Conservation (phyloP, 805 yeast species). For the Yarrowia yakushimensis region DNA sequence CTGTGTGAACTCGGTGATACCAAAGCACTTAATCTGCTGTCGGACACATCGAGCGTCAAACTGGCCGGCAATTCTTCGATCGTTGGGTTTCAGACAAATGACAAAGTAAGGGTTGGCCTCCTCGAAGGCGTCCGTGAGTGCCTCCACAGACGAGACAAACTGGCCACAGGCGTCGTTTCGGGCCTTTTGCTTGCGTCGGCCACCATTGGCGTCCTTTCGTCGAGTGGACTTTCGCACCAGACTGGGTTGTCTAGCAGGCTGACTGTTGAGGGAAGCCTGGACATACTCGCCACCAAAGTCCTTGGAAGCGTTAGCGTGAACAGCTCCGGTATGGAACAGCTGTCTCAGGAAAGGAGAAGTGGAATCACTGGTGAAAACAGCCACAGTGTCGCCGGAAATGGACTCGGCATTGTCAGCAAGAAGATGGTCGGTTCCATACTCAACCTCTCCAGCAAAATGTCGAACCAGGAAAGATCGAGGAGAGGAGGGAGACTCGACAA, state of each 20-base stretch:
- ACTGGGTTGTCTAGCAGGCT: slow-evolving; percentile 43
- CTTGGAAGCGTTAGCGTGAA: slow-evolving; percentile 34
- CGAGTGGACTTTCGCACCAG: slow-evolving; percentile 32
- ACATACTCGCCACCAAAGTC: slow-evolving; percentile 32
- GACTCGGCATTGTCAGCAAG: slow-evolving; percentile 53
- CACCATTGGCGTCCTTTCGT: slow-evolving; percentile 21
- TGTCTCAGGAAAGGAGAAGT: slow-evolving; percentile 39
- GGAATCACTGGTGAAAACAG: slow-evolving; percentile 40
- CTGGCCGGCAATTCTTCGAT: slow-evolving; percentile 39
- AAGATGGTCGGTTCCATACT: slow-evolving; percentile 50
- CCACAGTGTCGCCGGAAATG: slow-evolving; percentile 42
- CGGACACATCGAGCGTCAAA: slow-evolving; percentile 45
- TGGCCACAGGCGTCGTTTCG: slow-evolving; percentile 37
- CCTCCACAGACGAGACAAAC: slow-evolving; percentile 38
- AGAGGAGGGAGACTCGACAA: slow-evolving; percentile 34
- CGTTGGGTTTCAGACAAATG: slow-evolving; percentile 44
- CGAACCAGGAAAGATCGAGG: slow-evolving; percentile 49
- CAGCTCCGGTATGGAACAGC: slow-evolving; percentile 40
- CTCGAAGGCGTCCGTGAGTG: slow-evolving; percentile 40
- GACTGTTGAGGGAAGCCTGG: slow-evolving; percentile 42
- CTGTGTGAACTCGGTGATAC: slow-evolving; percentile 42
- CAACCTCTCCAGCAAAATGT: slow-evolving; percentile 59
- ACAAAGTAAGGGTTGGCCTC: slow-evolving; percentile 42
- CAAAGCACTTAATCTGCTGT: slow-evolving; percentile 43
- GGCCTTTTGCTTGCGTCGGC: slow-evolving; percentile 8